phyloP scores from a whole-genome alignment of 1,139 yeast species.

The Meyerozyma smithsonii region DNA sequence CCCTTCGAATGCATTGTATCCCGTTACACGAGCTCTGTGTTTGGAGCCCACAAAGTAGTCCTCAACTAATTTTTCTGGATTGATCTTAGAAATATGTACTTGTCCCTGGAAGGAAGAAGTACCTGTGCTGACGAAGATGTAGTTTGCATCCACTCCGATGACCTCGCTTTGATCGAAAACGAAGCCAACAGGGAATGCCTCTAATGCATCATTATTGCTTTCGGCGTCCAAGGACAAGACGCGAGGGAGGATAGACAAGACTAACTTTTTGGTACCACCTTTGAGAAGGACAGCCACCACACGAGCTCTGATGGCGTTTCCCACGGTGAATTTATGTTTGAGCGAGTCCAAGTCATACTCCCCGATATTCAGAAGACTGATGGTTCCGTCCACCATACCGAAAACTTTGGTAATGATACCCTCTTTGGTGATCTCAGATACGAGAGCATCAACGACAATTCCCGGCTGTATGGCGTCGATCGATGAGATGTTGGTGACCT shows the following conservation, averaged over 20 bases:
- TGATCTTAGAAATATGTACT: slow-evolving; percentile 68
- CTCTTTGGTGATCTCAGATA: slow-evolving; percentile 52
- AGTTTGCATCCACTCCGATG: slow-evolving; percentile 52
- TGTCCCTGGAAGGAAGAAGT: slow-evolving; percentile 56
- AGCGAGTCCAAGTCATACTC: slow-evolving; percentile 44
- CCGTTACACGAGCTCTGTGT: slow-evolving; percentile 74
- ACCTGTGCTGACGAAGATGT: slow-evolving; percentile 55
- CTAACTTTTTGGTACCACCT: slow-evolving; percentile 55
- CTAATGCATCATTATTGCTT: slow-evolving; percentile 38
- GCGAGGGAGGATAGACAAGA: slow-evolving; percentile 62
- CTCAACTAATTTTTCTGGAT: slow-evolving; percentile 46
- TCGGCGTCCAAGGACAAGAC: slow-evolving; percentile 27
- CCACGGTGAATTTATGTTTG: slow-evolving; percentile 60
- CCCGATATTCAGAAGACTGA: slow-evolving; percentile 64
- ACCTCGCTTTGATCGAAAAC: slow-evolving; percentile 57
- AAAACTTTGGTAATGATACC: slow-evolving; percentile 67
- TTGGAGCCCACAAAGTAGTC: slow-evolving; percentile 59
- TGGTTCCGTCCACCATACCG: slow-evolving; percentile 72
- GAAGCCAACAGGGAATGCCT: slow-evolving; percentile 77
- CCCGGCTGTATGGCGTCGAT: slow-evolving; percentile 86
- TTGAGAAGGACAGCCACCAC: slow-evolving; percentile 57
- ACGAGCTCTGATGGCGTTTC: slow-evolving; percentile 65
- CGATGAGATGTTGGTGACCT: slow-evolving; percentile 56
- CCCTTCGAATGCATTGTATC: slow-evolving; percentile 64
- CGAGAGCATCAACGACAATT: slow-evolving; percentile 66